phyloP scores from a whole-genome alignment of 208 protist genomes.

The Porcisia deanei region DNA sequence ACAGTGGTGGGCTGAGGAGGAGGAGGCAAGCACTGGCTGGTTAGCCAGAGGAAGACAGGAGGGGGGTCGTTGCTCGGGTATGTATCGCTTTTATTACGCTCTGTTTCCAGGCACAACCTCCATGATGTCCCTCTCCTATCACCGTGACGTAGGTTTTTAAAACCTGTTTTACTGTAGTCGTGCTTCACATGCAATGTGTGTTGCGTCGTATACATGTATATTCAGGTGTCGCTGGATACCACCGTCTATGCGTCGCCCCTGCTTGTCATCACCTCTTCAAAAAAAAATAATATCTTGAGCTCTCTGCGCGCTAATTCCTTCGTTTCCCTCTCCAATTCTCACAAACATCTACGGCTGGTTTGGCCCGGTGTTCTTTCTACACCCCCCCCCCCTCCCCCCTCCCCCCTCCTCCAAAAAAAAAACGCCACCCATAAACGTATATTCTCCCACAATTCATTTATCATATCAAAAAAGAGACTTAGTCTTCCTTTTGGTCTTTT shows the following conservation, averaged over 20 bases:
- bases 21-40: neutral
- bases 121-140: neutral
- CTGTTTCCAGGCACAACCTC: neutral
- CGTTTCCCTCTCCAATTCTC: neutral
- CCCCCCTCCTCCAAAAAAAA: too few relatives aligned
- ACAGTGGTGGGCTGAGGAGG: too few relatives aligned
- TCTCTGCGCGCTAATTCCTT: neutral
- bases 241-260: neutral
- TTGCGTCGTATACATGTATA: neutral
- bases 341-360: neutral
- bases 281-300: neutral
- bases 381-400: too few relatives aligned
- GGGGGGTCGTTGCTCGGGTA: neutral
- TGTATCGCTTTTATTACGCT: neutral
- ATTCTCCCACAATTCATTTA: neutral
- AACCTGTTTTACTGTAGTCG: neutral
- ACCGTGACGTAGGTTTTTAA: neutral
- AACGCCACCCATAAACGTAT: neutral
- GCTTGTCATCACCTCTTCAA: neutral
- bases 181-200: neutral
- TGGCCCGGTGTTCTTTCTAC: neutral
- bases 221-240: neutral
- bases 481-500: slow-evolving; percentile 1
- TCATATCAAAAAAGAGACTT: slow-evolving; percentile 12
- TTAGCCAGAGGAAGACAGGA: neutral